Base-by-base conservation (phyloP, 495 filamentous ascomycete species). In the Elaphomyces granulatus region DNA sequence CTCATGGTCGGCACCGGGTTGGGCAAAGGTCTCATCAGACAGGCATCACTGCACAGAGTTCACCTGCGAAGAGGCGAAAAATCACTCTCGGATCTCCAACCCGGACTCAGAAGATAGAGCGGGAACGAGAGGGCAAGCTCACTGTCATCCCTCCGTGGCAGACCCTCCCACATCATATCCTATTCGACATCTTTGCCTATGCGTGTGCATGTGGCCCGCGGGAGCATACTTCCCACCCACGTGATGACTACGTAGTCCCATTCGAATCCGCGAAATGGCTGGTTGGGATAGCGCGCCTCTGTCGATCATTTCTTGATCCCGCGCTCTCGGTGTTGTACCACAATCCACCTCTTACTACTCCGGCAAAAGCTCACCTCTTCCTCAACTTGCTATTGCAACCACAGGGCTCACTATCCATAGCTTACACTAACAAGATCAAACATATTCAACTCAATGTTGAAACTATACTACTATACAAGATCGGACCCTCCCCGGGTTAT, bases 241-340 rank as follows among this genome's bases (percentile, higher is more conserved):
- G 83, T 9, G 60, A 72, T 26, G 68, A 78, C 41, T 49, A 45
- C 12, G 53, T 51, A 3, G 49, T 39, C 15, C 52, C 56, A 28
- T 55, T 59, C 14, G 45, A 47, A 18, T 69, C 74, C 0, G 68
- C 73, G 2, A 51, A 54, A 39, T 85, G 74, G 74, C 71, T 93
- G 9, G 39, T 79, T 2, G 58, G 68, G 16, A 56, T 74, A 14
- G 74, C 80, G 8, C 53, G 69, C 8, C 51, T 77, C 10, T 87
- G 83, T 43, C 71, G 67, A 31, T 56, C 63, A 3, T 87, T 87
- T 41, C 56, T 70, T 4, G 80, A 87, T 46, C 80, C 86, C 3
- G 81, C 85, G 4, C 58, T 94, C 14, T 75, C 79, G 10, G 78
- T 70, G 9, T 64, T 90, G 3, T 90, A 87, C 53, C 59, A 73